Evolutionary conservation across 352 stramenopile species (phyloP).

Genomic region (Pythium folliculosum): DNA sequence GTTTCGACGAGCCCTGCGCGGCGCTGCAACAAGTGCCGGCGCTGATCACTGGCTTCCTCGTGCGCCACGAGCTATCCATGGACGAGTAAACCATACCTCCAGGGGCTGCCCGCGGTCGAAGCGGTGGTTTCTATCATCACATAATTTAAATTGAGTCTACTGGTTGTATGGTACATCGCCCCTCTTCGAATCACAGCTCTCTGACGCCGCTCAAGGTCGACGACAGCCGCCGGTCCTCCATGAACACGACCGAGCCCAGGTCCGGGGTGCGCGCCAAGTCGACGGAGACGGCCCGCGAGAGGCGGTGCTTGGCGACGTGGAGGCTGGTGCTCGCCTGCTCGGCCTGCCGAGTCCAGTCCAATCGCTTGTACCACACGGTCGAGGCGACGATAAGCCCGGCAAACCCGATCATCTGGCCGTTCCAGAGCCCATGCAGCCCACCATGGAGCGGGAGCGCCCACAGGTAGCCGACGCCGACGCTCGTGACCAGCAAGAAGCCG

Average conservation of each 20-base stretch:
- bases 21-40: constrained; percentile 15
- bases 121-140: not conserved
- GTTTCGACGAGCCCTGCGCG: not conserved
- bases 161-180: not conserved
- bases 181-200: not conserved
- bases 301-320: not conserved
- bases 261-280: constrained; percentile 2
- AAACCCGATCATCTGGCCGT: constrained; percentile 52
- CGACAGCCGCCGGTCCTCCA: constrained; percentile 3
- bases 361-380: constrained; percentile 44
- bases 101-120: not conserved
- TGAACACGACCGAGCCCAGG: constrained; percentile 20
- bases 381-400: constrained; percentile 42
- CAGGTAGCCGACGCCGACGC: constrained; percentile 43
- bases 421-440: constrained; percentile 61
- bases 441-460: constrained; percentile 46
- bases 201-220: not conserved
- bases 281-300: not conserved
- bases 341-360: constrained; percentile 44
- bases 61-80: constrained; percentile 28
- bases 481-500: constrained; percentile 46
- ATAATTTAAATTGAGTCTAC: not conserved
- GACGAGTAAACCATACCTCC: constrained; percentile 12
- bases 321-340: not conserved
- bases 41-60: constrained; percentile 22